A percentile compares a stretch with the other conserved stretches of the same genome.
phyloP scores from a whole-genome alignment of 1,284 basidiomycete genomes.

The Austroboletus novae-zelandiae region DNA sequence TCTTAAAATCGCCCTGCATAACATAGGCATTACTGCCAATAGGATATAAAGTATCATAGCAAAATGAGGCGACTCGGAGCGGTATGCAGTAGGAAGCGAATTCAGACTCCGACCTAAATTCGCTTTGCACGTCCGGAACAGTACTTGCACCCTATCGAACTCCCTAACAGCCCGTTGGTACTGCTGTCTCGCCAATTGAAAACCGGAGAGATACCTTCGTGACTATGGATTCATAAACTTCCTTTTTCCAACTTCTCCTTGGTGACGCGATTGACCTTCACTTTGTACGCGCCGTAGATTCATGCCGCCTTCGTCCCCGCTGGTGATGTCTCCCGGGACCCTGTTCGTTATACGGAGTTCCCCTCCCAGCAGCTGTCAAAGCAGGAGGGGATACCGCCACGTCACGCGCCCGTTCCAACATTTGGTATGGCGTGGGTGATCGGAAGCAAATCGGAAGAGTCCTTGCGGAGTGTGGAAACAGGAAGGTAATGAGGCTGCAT shows the following conservation, averaged over 20 bases:
- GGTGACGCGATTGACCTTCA: no score
- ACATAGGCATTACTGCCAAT: not conserved
- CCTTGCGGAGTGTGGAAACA: slow-evolving; percentile 18
- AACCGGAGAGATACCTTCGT: no score
- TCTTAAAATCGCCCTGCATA: not conserved
- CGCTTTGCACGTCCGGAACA: no score
- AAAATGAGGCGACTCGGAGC: no score
- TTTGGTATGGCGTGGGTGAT: slow-evolving; percentile 10
- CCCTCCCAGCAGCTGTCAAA: slow-evolving; percentile 9
- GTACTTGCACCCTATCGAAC: no score
- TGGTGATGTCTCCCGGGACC: slow-evolving; percentile 41
- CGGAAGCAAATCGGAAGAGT: slow-evolving; percentile 16
- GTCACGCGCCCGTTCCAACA: not conserved
- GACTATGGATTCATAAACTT: no score
- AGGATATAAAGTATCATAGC: not conserved
- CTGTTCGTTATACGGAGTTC: slow-evolving; percentile 41
- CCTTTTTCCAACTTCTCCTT: no score
- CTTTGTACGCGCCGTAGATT: slow-evolving; percentile 6
- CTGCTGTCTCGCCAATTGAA: no score
- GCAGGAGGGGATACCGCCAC: not conserved
- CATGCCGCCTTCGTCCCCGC: slow-evolving; percentile 37
- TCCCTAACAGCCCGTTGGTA: no score
- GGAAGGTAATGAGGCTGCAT: slow-evolving; percentile 22
- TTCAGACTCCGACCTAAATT: no score
- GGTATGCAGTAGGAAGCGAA: no score